phyloP scores from a whole-genome alignment of 495 filamentous ascomycete species.

The Chaetomium tenue region DNA sequence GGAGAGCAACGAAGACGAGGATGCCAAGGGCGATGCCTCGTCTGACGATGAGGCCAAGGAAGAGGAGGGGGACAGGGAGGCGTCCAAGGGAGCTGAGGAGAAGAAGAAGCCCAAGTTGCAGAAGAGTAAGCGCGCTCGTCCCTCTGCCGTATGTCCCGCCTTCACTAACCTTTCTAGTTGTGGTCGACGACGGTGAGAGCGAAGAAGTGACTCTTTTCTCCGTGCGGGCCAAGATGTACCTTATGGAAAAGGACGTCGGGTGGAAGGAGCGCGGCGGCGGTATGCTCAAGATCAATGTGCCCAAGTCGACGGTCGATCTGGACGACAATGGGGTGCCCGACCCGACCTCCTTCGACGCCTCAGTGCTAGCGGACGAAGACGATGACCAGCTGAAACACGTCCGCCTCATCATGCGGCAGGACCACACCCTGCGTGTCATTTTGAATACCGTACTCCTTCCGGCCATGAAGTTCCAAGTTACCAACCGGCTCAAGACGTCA shows the following conservation, averaged over 20 bases:
- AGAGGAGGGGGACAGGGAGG: slow-evolving; percentile 48
- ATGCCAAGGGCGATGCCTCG: slow-evolving; percentile 19
- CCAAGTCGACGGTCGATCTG: slow-evolving; percentile 45
- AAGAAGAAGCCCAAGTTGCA: slow-evolving; percentile 64
- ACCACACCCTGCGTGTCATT: slow-evolving; percentile 80
- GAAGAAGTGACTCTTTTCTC: slow-evolving; percentile 69
- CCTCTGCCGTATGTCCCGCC: slow-evolving; percentile 6
- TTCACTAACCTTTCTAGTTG: slow-evolving; percentile 39
- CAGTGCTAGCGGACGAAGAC: slow-evolving; percentile 46
- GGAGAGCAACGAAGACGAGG: slow-evolving; percentile 43
- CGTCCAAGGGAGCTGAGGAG: slow-evolving; percentile 50
- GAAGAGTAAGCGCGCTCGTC: slow-evolving; percentile 53
- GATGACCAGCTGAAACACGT: slow-evolving; percentile 43
- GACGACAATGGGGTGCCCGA: slow-evolving; percentile 46
- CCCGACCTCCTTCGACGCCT: slow-evolving; percentile 49
- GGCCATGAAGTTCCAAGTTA: slow-evolving; percentile 69
- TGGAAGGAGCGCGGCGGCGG: slow-evolving; percentile 89
- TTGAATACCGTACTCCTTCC: slow-evolving; percentile 76
- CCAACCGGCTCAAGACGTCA: slow-evolving; percentile 59
- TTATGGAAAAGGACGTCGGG: slow-evolving; percentile 59
- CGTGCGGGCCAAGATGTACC: slow-evolving; percentile 70
- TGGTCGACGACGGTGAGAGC: slow-evolving; percentile 65
- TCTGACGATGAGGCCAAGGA: slow-evolving; percentile 40
- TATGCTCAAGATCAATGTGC: slow-evolving; percentile 78
- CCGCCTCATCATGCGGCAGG: slow-evolving; percentile 83